A percentile compares a stretch with the other conserved stretches of the same genome.
Conservation (phyloP, 345 rosid genomes). For the Abelmoschus esculentus region DNA sequence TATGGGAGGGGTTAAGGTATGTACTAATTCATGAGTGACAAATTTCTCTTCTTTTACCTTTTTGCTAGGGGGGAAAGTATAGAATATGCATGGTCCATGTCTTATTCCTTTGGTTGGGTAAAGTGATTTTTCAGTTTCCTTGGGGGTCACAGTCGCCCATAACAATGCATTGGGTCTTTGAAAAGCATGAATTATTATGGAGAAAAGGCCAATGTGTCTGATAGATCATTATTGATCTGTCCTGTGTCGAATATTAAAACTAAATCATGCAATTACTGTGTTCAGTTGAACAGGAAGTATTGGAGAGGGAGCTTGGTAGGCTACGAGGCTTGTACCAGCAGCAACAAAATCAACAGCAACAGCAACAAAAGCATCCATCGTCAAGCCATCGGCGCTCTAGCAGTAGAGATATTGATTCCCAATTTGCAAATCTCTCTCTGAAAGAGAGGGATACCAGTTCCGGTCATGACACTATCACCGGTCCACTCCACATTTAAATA, state of each 20-base stretch:
- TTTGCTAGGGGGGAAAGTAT: background rate
- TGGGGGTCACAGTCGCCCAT: background rate
- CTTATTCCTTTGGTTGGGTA: background rate
- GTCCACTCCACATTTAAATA: constrained; percentile 54
- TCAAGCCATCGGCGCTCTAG: constrained; percentile 54
- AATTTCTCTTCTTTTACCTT: background rate
- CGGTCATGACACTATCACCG: constrained; percentile 52
- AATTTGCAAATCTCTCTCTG: constrained; percentile 70
- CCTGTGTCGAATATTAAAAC: background rate
- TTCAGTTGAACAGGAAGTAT: constrained; percentile 93
- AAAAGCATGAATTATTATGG: background rate
- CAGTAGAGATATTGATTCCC: constrained; percentile 87
- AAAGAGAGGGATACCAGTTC: constrained; percentile 57
- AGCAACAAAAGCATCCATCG: constrained; percentile 31
- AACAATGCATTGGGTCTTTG: background rate
- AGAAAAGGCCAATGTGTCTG: background rate
- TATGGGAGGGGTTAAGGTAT: background rate
- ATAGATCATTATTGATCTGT: background rate
- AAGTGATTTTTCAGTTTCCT: constrained; percentile 4
- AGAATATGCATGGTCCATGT: background rate
- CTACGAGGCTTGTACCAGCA: constrained; percentile 61
- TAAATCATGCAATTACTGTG: constrained; percentile 7
- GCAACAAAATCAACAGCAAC: background rate
- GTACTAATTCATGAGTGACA: background rate
- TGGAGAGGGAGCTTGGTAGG: constrained; percentile 93